Conservation (phyloP, 2,329 filamentous ascomycete genomes). For the Trichoderma lentiforme region DNA sequence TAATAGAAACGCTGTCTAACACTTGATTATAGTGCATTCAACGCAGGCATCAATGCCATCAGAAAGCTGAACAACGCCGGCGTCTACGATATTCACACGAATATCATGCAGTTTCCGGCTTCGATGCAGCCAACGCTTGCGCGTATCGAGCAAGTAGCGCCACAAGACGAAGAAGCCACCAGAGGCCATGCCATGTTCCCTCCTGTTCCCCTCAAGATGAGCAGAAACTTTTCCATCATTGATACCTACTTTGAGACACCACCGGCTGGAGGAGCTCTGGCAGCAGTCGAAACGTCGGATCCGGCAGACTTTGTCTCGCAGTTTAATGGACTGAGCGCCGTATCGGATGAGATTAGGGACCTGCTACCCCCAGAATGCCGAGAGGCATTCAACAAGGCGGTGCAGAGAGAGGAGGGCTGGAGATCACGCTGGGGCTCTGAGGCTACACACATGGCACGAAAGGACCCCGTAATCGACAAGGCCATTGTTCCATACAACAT, state of each 20-base stretch:
- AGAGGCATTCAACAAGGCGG: slow-evolving; percentile 66
- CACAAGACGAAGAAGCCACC: slow-evolving; percentile 34
- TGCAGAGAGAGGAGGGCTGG: slow-evolving; percentile 66
- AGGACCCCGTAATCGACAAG: slow-evolving; percentile 59
- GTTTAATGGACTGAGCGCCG: slow-evolving; percentile 60
- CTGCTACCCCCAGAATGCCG: slow-evolving; percentile 69
- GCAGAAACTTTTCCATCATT: slow-evolving; percentile 55
- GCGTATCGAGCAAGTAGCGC: slow-evolving; percentile 70
- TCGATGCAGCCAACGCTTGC: slow-evolving; percentile 88
- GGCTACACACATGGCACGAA: slow-evolving; percentile 50
- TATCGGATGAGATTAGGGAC: slow-evolving; percentile 63
- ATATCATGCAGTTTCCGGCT: slow-evolving; percentile 80
- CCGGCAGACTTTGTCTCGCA: slow-evolving; percentile 47
- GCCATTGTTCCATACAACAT: slow-evolving; percentile 59
- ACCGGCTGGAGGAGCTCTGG: slow-evolving; percentile 43
- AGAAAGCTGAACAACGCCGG: slow-evolving; percentile 70
- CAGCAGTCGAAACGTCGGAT: slow-evolving; percentile 43
- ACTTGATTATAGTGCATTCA: slow-evolving; percentile 67
- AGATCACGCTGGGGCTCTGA: slow-evolving; percentile 73
- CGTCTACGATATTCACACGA: slow-evolving; percentile 92
- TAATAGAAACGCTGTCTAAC: not conserved
- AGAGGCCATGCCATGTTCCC: slow-evolving; percentile 41
- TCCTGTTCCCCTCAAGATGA: slow-evolving; percentile 46
- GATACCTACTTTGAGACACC: slow-evolving; percentile 55
- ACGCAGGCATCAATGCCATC: slow-evolving; percentile 65